Conservation (phyloP, 1,139 yeast genomes). For the Magnusiomyces tetraspermus region DNA sequence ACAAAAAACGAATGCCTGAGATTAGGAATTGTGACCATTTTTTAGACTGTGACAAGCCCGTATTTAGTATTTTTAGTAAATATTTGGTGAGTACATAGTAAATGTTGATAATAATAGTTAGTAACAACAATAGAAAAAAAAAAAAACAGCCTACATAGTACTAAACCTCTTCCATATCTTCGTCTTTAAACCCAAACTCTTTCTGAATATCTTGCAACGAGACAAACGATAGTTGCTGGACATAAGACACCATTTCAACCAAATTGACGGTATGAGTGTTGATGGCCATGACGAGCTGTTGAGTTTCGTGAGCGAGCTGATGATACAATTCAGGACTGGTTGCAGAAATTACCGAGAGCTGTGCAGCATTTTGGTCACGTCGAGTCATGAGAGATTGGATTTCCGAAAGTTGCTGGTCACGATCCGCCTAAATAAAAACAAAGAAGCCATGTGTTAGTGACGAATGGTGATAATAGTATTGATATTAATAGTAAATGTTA, state of each 20-base stretch:
- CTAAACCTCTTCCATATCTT: conserved; percentile 16
- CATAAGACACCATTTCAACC: conserved; percentile 22
- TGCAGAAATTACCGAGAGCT: conserved; percentile 24
- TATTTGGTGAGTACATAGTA: no score
- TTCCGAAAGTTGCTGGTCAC: conserved; percentile 4
- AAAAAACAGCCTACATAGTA: no score
- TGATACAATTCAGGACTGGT: conserved; percentile 18
- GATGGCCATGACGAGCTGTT: conserved; percentile 11
- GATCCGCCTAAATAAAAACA: not conserved
- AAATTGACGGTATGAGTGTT: conserved; percentile 28
- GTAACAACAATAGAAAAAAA: no score
- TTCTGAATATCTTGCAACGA: conserved; percentile 18
- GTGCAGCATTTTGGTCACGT: conserved; percentile 17
- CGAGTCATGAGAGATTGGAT: not conserved
- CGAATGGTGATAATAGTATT: not conserved
- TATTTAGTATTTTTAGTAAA: no score
- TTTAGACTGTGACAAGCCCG: no score
- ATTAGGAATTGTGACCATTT: no score
- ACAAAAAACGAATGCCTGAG: no score
- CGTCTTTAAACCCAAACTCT: conserved; percentile 28
- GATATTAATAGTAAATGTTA: not conserved
- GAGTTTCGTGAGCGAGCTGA: conserved; percentile 12
- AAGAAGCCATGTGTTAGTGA: no score
- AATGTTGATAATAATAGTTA: no score
- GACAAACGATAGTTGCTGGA: conserved; percentile 19